Evolutionary conservation across 2,329 filamentous ascomycete species (phyloP).

Genomic region (Paramyrothecium sp.): DNA sequence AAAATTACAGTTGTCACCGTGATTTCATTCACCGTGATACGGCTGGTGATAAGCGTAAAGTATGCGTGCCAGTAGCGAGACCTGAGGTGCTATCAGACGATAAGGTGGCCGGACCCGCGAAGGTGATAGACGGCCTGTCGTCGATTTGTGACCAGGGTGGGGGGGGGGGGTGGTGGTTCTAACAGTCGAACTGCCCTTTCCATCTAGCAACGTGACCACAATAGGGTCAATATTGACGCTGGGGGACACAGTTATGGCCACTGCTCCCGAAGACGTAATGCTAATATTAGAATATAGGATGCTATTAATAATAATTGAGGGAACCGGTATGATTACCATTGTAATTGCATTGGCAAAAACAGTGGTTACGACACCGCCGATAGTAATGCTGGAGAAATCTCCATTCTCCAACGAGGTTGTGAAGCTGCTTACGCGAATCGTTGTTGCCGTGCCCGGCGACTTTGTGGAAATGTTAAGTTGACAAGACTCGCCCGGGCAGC

Average conservation of each 20-base stretch:
- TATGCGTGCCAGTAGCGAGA: constrained; percentile 1
- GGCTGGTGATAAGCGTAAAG: constrained; percentile 4
- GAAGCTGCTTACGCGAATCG: constrained; percentile 13
- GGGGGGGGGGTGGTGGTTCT: constrained; percentile 12
- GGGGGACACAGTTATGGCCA: constrained; percentile 7
- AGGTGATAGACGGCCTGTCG: neutral
- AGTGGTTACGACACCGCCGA: neutral
- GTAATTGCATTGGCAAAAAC: constrained; percentile 6
- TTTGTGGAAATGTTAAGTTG: constrained; percentile 21
- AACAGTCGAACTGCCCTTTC: constrained; percentile 9
- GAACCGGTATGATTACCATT: constrained; percentile 10
- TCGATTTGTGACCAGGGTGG: constrained; percentile 16
- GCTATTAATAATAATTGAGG: constrained; percentile 7
- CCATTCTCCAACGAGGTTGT: constrained; percentile 17
- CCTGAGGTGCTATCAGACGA: constrained; percentile 1
- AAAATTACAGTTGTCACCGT: constrained; percentile 11
- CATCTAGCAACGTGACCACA: constrained; percentile 11
- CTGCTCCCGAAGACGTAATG: constrained; percentile 5
- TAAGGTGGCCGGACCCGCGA: constrained; percentile 2
- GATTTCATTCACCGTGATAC: constrained; percentile 6
- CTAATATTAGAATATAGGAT: constrained; percentile 17
- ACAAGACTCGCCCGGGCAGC: constrained; percentile 11
- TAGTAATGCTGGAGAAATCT: neutral
- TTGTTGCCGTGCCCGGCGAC: constrained; percentile 6
- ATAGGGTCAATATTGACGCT: constrained; percentile 12